Evolutionary conservation across 2,329 filamentous ascomycete genomes (phyloP).

Genomic region (Arthroderma sp.): DNA sequence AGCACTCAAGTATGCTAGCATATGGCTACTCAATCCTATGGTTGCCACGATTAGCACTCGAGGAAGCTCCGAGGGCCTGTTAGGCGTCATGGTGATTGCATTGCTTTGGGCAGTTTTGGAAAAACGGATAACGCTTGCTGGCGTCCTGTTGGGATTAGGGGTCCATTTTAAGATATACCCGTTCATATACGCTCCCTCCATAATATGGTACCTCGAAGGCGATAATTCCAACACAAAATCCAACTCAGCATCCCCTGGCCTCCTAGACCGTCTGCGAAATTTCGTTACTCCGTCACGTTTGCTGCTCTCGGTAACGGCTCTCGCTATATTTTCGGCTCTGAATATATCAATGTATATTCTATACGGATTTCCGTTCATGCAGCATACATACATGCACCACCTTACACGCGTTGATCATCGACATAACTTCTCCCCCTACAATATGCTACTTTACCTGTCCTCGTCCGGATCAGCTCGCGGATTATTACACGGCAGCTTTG

Average conservation of each 20-base stretch:
- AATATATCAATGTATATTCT: slow-evolving; percentile 67
- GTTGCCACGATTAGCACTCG: slow-evolving; percentile 92
- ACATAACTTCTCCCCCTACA: slow-evolving; percentile 97
- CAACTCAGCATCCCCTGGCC: not conserved
- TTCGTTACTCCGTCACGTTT: slow-evolving; percentile 30
- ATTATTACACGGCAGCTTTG: slow-evolving; percentile 35
- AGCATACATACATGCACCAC: slow-evolving; percentile 89
- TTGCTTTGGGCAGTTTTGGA: slow-evolving; percentile 70
- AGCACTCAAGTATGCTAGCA: slow-evolving; percentile 64
- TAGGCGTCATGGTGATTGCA: slow-evolving; percentile 72
- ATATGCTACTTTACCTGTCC: slow-evolving; percentile 74
- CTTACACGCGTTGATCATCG: slow-evolving; percentile 86
- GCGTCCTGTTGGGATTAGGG: slow-evolving; percentile 61
- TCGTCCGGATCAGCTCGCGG: slow-evolving; percentile 45
- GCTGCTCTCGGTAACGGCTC: slow-evolving; percentile 41
- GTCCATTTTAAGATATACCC: slow-evolving; percentile 99
- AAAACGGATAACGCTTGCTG: slow-evolving; percentile 51
- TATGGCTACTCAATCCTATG: slow-evolving; percentile 97
- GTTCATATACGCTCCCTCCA: slow-evolving; percentile 71
- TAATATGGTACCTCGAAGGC: slow-evolving; percentile 30
- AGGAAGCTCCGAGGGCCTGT: slow-evolving; percentile 80
- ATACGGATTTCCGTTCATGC: slow-evolving; percentile 68
- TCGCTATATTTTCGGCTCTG: slow-evolving; percentile 58
- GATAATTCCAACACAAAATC: slow-evolving; percentile 5
- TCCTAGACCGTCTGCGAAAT: slow-evolving; percentile 4